These are phyloP conservation scores for Salix udensis DNA, from an alignment of 345 rosid genomes.

Conservation along the genomic window DNA sequence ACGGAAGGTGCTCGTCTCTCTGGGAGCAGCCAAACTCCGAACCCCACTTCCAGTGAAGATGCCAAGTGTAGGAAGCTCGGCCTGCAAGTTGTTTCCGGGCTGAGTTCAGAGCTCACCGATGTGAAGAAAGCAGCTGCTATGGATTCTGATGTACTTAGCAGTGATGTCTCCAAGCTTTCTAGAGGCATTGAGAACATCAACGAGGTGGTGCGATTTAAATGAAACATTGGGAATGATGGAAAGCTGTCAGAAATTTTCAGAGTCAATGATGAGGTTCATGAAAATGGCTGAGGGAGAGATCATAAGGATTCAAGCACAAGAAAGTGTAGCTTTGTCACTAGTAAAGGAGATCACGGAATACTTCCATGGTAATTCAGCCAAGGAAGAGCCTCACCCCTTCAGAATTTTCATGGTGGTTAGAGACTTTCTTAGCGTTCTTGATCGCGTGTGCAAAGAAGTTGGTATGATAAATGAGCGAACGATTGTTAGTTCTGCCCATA, in stretches of 20 bases:
- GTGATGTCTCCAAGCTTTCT: conserved; percentile 80
- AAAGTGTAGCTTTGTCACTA: conserved; percentile 74
- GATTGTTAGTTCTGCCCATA: conserved; percentile 74
- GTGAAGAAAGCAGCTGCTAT: conserved; percentile 97
- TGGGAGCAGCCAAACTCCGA: conserved; percentile 36
- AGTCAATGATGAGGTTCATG: conserved; percentile 64
- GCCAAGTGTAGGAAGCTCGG: conserved; percentile 80
- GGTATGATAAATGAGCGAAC: conserved; percentile 86
- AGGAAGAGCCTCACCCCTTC: conserved; percentile 98
- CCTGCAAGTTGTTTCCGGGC: conserved; percentile 85
- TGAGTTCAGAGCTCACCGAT: conserved; percentile 64
- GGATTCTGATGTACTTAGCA: conserved; percentile 85
- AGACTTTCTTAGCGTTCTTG: conserved; percentile 78
- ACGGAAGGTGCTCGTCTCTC: conserved; percentile 86
- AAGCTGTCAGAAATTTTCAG: conserved; percentile 52
- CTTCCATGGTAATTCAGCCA: conserved; percentile 98
- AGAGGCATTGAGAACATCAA: conserved; percentile 53
- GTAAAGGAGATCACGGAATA: conserved; percentile 97
- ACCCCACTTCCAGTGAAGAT: conserved; percentile 47
- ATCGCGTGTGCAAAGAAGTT: conserved; percentile 94
- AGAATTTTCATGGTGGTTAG: conserved; percentile 96
- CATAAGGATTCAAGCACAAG: conserved; percentile 81
- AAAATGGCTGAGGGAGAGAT: conserved; percentile 76
- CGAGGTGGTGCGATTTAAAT: conserved; percentile 45
- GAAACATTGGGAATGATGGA: conserved; percentile 39